Evolutionary conservation across 169 alveolate species (phyloP), one percentile per base, ranked within the genome.

Genomic region (Cyclospora cayetanensis): DNA sequence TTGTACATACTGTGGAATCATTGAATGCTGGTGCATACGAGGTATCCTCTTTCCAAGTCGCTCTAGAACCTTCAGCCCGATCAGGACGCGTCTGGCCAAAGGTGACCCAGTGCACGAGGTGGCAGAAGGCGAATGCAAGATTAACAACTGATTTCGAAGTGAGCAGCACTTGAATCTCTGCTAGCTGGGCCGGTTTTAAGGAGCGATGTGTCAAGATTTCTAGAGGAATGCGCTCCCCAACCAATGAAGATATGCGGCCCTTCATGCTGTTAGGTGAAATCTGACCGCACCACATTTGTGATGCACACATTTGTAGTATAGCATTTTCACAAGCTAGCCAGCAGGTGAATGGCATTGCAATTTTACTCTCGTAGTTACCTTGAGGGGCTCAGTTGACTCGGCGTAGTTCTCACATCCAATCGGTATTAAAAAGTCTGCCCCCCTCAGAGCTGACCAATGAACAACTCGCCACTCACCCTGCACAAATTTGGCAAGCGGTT

Each of bases 401-500:
- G 70, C 1, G 60, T 79, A 79, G 22, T 79, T 42, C 31, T 79
- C 37, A 34, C 25, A 79, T 12, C 72, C 88, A 12, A 79, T 46
- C 20, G 88, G 88, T 50, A 79, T 79, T 29, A 79, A 50, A 22
- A 79, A 79, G 20, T 79, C 88, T 31, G 88, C 88, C 46, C 88
- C 88, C 31, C 88, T 27, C 20, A 79, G n/a, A 27, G 88, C 70
- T 29, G 88, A 79, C 88, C 88, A 79, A 50, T 79, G 88, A 43
- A 79, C 88, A 25, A 79, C 70, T 60, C 46, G 37, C 88, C 88
- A 79, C 42, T 79, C 70, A 4, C 88, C 88, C 88, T 79, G 70
- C 1, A 20, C 72, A 60, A 60, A 50, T 46, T 46, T 46, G 1
- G 31, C 37, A 46, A 46, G 7, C n/a, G 60, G n/a, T n/a, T n/a